Conservation (phyloP, 352 stramenopile genomes). For the Pythium pyrilobum region DNA sequence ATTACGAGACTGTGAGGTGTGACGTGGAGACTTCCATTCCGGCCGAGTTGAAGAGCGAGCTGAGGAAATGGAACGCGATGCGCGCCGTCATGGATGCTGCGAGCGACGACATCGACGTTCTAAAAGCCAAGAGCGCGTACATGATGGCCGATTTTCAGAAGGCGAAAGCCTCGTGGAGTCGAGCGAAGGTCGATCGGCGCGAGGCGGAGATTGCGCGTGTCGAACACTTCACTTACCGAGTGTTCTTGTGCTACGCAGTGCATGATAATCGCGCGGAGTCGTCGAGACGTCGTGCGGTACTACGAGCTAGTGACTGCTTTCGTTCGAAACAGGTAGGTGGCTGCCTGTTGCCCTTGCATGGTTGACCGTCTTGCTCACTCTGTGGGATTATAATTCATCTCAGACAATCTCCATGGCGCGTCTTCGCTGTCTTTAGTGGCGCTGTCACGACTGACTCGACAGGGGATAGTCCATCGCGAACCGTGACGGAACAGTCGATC, state of each 20-base stretch:
- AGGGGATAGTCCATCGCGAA: slow-evolving; percentile 1
- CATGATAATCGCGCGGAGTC: slow-evolving; percentile 77
- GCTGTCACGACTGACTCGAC: slow-evolving; percentile 19
- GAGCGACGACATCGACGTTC: slow-evolving; percentile 50
- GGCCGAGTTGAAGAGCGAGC: slow-evolving; percentile 22
- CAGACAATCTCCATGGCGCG: slow-evolving; percentile 37
- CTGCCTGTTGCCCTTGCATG: neutral
- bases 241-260: slow-evolving; percentile 32
- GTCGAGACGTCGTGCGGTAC: slow-evolving; percentile 77
- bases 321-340: slow-evolving; percentile 38
- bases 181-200: slow-evolving; percentile 26
- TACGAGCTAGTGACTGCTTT: slow-evolving; percentile 57
- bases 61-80: slow-evolving; percentile 24
- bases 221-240: too few species aligned
- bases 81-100: slow-evolving; percentile 53
- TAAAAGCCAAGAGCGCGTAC: slow-evolving; percentile 63
- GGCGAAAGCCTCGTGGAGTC: slow-evolving; percentile 15
- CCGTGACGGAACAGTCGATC: slow-evolving; percentile 60
- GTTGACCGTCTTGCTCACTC: neutral
- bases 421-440: slow-evolving; percentile 71
- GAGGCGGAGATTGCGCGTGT: too few species aligned
- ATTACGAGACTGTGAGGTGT: slow-evolving; percentile 56
- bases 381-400: neutral
- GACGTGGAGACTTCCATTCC: slow-evolving; percentile 57
- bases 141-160: slow-evolving; percentile 71